Percentiles rank a stretch among this genome's conserved stretches.
phyloP scores from a whole-genome alignment of 2,329 filamentous ascomycete genomes.

The Venturia effusa region DNA sequence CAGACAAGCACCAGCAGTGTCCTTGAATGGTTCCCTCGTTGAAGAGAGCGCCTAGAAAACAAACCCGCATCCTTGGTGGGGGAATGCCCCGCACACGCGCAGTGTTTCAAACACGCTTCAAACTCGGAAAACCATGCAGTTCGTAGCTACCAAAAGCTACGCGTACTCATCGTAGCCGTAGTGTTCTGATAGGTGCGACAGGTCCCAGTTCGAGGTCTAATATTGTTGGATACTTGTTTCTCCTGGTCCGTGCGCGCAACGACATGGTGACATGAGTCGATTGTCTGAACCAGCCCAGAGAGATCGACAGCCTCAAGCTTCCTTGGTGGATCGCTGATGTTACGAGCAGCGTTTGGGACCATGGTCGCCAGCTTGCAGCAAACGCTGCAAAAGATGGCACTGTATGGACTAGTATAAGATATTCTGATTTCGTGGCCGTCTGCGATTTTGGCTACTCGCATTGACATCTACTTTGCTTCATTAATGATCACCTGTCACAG shows the following conservation, averaged over 20 bases:
- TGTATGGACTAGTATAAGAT: not conserved
- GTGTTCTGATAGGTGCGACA: not conserved
- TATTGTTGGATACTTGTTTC: not conserved
- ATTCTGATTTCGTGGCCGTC: too few relatives aligned
- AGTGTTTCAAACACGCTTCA: constrained; percentile 2
- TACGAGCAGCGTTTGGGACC: not conserved
- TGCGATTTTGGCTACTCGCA: not conserved
- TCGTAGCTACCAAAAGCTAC: too few relatives aligned
- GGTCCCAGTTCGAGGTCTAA: not conserved
- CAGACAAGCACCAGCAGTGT: not conserved
- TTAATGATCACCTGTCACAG: not conserved
- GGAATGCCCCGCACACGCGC: not conserved
- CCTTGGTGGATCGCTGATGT: not conserved
- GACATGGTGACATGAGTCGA: not conserved
- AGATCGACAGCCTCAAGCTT: constrained; percentile 1
- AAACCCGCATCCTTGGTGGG: not conserved
- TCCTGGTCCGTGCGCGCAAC: not conserved
- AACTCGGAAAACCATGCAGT: too few relatives aligned
- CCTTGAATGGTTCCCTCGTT: not conserved
- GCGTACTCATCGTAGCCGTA: not conserved
- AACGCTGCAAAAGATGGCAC: not conserved
- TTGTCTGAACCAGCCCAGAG: not conserved
- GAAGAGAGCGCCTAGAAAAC: not conserved
- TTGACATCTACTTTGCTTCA: too few relatives aligned
- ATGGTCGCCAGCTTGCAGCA: not conserved